These are phyloP conservation scores for Hericium rajendrae DNA, from an alignment of 768 basidiomycete genomes.

Conservation along the genomic window DNA sequence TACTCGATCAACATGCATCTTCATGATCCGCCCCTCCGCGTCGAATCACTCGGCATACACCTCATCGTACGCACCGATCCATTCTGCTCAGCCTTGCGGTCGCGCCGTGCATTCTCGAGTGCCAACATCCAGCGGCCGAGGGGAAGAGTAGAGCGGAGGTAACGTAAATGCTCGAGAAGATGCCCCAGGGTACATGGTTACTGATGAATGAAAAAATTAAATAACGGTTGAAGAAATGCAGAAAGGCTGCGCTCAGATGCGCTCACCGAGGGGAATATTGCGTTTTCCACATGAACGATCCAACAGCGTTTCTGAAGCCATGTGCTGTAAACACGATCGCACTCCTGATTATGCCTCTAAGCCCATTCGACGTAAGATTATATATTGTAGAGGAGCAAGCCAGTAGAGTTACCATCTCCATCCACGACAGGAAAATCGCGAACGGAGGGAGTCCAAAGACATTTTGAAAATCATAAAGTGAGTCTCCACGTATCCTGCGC, in stretches of 20 bases:
- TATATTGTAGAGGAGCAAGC: too few relatives aligned
- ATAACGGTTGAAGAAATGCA: background rate
- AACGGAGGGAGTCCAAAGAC: constrained; percentile 60
- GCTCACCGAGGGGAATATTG: constrained; percentile 57
- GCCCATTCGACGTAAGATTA: background rate
- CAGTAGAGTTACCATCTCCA: constrained; percentile 39
- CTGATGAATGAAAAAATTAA: constrained; percentile 21
- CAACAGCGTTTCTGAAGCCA: constrained; percentile 65
- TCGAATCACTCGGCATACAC: constrained; percentile 41
- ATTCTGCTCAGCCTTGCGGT: constrained; percentile 28
- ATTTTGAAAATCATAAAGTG: background rate
- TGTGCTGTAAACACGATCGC: constrained; percentile 67
- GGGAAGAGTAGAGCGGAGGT: constrained; percentile 46
- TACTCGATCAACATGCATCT: constrained; percentile 58
- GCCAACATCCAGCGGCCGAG: constrained; percentile 48
- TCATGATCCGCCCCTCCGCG: constrained; percentile 39
- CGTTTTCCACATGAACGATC: constrained; percentile 72
- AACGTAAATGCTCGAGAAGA: constrained; percentile 54
- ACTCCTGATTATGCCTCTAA: constrained; percentile 58
- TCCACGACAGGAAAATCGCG: constrained; percentile 63
- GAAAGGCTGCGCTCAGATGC: too few relatives aligned
- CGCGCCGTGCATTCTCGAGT: constrained; percentile 53
- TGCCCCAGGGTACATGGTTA: constrained; percentile 67
- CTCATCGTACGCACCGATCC: constrained; percentile 39
- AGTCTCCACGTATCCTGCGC: too few relatives aligned